Evolutionary conservation across 345 rosid species (phyloP).

Genomic region (Brassica napus): DNA sequence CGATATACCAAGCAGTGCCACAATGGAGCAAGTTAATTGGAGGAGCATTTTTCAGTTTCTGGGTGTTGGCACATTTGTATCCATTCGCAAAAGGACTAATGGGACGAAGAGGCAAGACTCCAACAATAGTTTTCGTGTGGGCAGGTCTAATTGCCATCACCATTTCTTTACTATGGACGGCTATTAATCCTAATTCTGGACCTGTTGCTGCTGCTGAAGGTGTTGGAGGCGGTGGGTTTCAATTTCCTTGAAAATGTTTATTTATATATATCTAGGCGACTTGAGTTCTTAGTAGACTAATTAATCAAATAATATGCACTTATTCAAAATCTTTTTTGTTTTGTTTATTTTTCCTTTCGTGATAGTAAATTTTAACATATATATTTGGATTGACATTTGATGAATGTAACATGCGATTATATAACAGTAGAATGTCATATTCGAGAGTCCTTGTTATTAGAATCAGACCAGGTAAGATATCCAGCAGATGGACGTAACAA

Average conservation of each 20-base stretch:
- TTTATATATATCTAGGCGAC: background rate
- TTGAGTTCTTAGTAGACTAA: constrained; percentile 31
- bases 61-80: constrained; percentile 93
- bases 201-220: constrained; percentile 27
- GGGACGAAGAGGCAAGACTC: constrained; percentile 95
- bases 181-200: constrained; percentile 57
- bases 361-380: constrained; percentile 5
- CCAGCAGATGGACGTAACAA: constrained; percentile 89
- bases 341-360: background rate
- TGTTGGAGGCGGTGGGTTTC: constrained; percentile 50
- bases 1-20: constrained; percentile 62
- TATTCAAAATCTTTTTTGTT: background rate
- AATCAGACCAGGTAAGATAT: constrained; percentile 82
- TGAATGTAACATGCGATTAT: constrained; percentile 6
- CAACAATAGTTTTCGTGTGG: constrained; percentile 92
- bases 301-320: background rate
- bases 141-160: constrained; percentile 90
- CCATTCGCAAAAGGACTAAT: constrained; percentile 95
- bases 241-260: constrained; percentile 51
- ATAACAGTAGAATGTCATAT: constrained; percentile 65
- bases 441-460: constrained; percentile 94
- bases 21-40: constrained; percentile 89
- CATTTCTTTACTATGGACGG: constrained; percentile 75
- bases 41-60: constrained; percentile 90
- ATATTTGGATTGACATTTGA: background rate